Evolutionary conservation across 1,284 basidiomycete species (phyloP), one percentile per base, ranked within the genome.

Genomic region (Microbotryum lychnidis-dioicae): DNA sequence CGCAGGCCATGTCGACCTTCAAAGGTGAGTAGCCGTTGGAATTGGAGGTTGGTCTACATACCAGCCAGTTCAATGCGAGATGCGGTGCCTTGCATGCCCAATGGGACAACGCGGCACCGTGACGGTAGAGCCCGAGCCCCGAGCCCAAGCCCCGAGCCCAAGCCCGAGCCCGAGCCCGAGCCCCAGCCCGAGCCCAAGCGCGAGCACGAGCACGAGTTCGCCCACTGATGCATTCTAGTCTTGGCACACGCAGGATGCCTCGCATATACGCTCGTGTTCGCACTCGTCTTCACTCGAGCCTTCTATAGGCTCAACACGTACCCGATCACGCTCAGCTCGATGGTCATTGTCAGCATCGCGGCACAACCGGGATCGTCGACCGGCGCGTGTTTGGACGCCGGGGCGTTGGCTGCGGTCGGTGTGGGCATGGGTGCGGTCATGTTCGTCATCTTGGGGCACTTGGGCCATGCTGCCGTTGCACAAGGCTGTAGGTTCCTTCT

Each of bases 381-480:
- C n/a, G 69, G 66, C 1, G 69, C 69, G 49, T 66, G 52, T 57
- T 67, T 61, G 58, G 67, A 60, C 60, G 63, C 54, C 64, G 70
- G 57, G 10, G 64, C 59, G 51, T 66, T 72, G 37, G 72, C 67
- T 12, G 50, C 72, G 12, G 25, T 71, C n/a, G 75, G 75, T 2
- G 70, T 75, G 7, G 69, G 64, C 4, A 42, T 71, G 3, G 73
- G 75, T 6, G 68, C 71, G 1, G 57, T 71, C 14, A 69, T 70
- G 60, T 76, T 75, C 56, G 63, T 72, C 48, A 71, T 76, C 18
- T 66, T 76, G 5, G 74, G 74, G 14, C 68, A 74, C 33, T 65
- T 76, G 23, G 62, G 59, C 10, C 57, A 64, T 54, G 67, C 67
- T 37, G 70, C 69, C 20, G 73, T 76, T 23, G 75, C 74, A 2